These are phyloP conservation scores for Cladosporium phlei DNA, from an alignment of 2,329 filamentous ascomycete genomes.

Conservation along the genomic window DNA sequence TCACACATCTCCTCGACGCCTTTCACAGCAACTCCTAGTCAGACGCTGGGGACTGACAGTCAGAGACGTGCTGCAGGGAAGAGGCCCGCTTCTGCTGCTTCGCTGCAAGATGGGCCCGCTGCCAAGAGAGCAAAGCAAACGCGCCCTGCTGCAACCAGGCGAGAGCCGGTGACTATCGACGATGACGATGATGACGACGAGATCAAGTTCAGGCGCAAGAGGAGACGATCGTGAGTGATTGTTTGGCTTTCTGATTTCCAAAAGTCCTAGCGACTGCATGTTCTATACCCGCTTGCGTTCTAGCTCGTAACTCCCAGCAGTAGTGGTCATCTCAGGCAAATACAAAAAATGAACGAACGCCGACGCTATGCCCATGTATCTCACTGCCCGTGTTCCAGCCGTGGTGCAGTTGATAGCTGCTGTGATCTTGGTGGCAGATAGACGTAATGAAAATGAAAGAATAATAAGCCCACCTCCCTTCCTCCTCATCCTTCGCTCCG, in stretches of 20 bases:
- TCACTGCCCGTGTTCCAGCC: too few relatives aligned
- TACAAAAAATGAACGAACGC: too few relatives aligned
- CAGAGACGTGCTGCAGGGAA: slow-evolving; percentile 23
- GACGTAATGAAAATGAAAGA: background rate
- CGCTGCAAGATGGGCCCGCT: slow-evolving; percentile 18
- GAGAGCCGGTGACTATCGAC: slow-evolving; percentile 17
- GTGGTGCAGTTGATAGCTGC: too few relatives aligned
- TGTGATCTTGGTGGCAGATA: background rate
- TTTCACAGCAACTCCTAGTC: slow-evolving; percentile 15
- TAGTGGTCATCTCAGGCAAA: too few relatives aligned
- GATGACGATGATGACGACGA: slow-evolving; percentile 56
- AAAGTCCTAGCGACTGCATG: too few relatives aligned
- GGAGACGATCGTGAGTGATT: slow-evolving; percentile 20
- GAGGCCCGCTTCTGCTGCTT: slow-evolving; percentile 24
- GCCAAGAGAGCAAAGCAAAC: slow-evolving; percentile 26
- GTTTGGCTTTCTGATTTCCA: too few relatives aligned
- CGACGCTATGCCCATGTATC: too few relatives aligned
- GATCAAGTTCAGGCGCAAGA: slow-evolving; percentile 49
- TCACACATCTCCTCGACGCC: slow-evolving; percentile 18
- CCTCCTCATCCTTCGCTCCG: background rate
- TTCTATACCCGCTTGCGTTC: too few relatives aligned
- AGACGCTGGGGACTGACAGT: slow-evolving; percentile 20
- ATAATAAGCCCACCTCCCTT: background rate
- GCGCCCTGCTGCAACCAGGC: slow-evolving; percentile 22
- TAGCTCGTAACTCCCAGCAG: too few relatives aligned